A percentile compares a stretch with the other conserved stretches of the same genome.
These are phyloP conservation scores for Lentithecium fluviatile DNA, from an alignment of 495 filamentous ascomycete species.

Conservation along the genomic window DNA sequence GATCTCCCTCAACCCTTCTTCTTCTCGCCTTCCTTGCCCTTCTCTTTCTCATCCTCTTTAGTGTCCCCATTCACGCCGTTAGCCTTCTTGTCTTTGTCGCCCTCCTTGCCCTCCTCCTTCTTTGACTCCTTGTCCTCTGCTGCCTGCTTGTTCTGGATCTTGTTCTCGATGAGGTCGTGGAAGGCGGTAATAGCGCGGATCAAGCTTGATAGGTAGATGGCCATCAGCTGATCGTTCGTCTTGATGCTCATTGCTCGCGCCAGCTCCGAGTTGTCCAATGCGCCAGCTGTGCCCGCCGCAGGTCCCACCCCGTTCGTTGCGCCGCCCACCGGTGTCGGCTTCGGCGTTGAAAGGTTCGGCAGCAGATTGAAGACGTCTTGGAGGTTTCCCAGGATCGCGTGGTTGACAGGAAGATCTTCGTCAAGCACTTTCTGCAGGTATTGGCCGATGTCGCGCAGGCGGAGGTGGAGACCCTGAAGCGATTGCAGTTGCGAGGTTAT, in stretches of 20 bases:
- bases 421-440: constrained; percentile 97
- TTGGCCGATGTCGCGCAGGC: constrained; percentile 89
- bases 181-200: constrained; percentile 98
- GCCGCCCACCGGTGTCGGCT: constrained; percentile 43
- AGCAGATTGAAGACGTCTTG: constrained; percentile 99
- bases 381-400: constrained; percentile 93
- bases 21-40: constrained; percentile 60
- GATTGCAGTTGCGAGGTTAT: constrained; percentile 98
- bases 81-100: constrained; percentile 54
- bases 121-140: constrained; percentile 90
- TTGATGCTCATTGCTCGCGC: constrained; percentile 95
- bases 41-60: constrained; percentile 62
- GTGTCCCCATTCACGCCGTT: constrained; percentile 55
- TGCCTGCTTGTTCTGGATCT: constrained; percentile 97
- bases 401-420: constrained; percentile 89
- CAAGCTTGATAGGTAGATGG: constrained; percentile 93
- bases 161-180: constrained; percentile 99
- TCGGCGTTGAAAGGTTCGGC: constrained; percentile 89
- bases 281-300: constrained; percentile 46
- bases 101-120: constrained; percentile 66
- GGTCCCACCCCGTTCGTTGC: constrained; percentile 43
- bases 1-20: constrained; percentile 36
- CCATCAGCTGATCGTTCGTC: constrained; percentile 98
- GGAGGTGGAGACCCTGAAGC: constrained; percentile 90
- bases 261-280: constrained; percentile 73